These are phyloP conservation scores for Stephania yunnanensis DNA, from an alignment of 164 flowering plant genomes.

Conservation along the genomic window DNA sequence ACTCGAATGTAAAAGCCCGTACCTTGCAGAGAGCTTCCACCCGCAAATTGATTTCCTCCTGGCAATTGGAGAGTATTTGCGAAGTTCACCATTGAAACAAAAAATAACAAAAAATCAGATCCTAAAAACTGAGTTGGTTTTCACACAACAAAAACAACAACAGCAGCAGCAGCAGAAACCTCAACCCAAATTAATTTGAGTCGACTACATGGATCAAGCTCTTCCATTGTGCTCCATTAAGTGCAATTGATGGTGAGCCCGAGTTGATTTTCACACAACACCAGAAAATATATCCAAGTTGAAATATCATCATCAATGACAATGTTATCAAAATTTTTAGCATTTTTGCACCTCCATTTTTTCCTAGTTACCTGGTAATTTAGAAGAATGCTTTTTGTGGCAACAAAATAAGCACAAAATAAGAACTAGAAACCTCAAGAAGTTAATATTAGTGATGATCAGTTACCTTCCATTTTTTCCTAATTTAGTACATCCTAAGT, in stretches of 20 bases:
- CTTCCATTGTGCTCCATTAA: no score
- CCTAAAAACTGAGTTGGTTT: not conserved
- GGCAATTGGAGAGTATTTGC: conserved; percentile 20
- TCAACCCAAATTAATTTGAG: no score
- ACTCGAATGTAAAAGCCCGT: conserved; percentile 11
- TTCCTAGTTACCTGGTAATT: not conserved
- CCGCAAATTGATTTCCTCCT: conserved; percentile 27
- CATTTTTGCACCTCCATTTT: not conserved
- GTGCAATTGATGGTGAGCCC: no score
- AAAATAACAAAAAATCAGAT: not conserved
- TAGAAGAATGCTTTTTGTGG: not conserved
- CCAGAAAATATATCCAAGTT: not conserved
- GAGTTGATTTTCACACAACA: not conserved
- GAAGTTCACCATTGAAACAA: conserved; percentile 12
- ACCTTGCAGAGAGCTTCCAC: conserved; percentile 35
- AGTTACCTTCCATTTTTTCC: no score
- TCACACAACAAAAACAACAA: not conserved
- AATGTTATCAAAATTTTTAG: not conserved
- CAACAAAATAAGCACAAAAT: not conserved
- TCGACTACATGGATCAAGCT: no score
- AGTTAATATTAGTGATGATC: no score
- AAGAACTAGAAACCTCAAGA: not conserved
- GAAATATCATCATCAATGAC: not conserved
- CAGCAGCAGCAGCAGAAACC: no score
- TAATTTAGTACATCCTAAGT: no score